phyloP scores from a whole-genome alignment of 2,329 filamentous ascomycete genomes.

The Claviceps pusilla region DNA sequence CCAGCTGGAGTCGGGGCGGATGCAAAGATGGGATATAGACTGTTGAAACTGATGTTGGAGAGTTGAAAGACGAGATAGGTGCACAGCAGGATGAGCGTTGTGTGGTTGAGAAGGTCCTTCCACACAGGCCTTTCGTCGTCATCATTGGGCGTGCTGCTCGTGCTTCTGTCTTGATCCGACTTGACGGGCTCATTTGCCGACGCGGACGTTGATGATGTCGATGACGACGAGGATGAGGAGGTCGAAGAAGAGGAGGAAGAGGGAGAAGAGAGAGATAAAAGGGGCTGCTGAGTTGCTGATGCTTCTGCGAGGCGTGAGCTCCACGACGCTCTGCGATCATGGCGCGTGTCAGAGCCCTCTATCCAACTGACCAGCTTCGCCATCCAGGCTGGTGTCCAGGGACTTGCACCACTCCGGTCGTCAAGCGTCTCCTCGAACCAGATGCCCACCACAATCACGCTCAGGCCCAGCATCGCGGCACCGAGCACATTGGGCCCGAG shows the following conservation, averaged over 20 bases:
- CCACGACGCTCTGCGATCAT: constrained; percentile 20
- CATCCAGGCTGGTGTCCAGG: constrained; percentile 21
- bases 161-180: constrained; percentile 12
- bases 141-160: constrained; percentile 12
- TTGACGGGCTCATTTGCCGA: constrained; percentile 1
- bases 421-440: constrained; percentile 70
- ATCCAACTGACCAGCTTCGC: constrained; percentile 16
- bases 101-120: constrained; percentile 55
- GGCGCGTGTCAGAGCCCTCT: constrained; percentile 7
- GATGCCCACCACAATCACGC: constrained; percentile 58
- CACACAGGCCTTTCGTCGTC: constrained; percentile 24
- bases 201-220: constrained; percentile 9
- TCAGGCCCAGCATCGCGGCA: constrained; percentile 54
- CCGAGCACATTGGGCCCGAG: constrained; percentile 70
- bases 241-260: constrained; percentile 9
- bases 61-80: constrained; percentile 92
- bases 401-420: constrained; percentile 16
- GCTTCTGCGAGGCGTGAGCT: constrained; percentile 20
- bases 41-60: constrained; percentile 89
- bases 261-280: constrained; percentile 12
- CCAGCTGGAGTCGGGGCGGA: constrained; percentile 62
- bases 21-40: constrained; percentile 84
- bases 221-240: neutral
- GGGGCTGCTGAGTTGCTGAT: constrained; percentile 13
- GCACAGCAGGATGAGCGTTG: constrained; percentile 64